Evolutionary conservation across 768 basidiomycete species (phyloP), one percentile per base, ranked within the genome.

Genomic region (Tulasnella sp.): DNA sequence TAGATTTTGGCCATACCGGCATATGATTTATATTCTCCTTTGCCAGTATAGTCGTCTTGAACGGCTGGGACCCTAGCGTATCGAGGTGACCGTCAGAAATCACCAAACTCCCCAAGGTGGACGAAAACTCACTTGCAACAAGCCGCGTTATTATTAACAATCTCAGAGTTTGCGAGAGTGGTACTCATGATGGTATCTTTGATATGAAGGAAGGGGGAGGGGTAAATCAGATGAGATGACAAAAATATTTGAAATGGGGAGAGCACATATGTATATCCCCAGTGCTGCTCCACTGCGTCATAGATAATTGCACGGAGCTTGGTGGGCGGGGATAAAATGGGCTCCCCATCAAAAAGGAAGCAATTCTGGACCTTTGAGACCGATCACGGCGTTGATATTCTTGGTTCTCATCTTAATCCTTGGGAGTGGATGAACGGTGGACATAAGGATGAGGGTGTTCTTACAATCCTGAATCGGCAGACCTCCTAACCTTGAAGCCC

Each of bases 11-110:
- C 85, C 84, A 90, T 90, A 34, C 85, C 87, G 11, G 87, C 90
- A 82, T 89, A 86, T 28, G 89, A 77, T 82, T 89, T 89, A 84
- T 85, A 89, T 2, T 84, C 81, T 50, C 91, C 91, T 83, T 90
- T 89, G 24, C 90, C 89, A 16, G 85, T 84, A 84, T 92, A 91
- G 80, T 89, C 87, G 11, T 88, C 89, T 79, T 87, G 84, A 14
- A 90, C 90, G 2, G 90, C 89, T 4, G 91, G 90, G 54, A 91
- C 89, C 12, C 76, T 77, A 14, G 22, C 14, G 22, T 9, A 24
- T 31, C 44, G 48, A 54, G 48, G 48, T 18, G 3, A 42, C 22
- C 34, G 24, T 50, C 3, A 58, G n/a, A 24, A 12, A 77, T 40
- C 6, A 6, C 37, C 9, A 22, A 22, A 28, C 22, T 22, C 9